Percentiles rank a stretch among this genome's conserved stretches.
These are phyloP conservation scores for Aspergillus sp. DNA, from an alignment of 2,329 filamentous ascomycete genomes.

Conservation along the genomic window DNA sequence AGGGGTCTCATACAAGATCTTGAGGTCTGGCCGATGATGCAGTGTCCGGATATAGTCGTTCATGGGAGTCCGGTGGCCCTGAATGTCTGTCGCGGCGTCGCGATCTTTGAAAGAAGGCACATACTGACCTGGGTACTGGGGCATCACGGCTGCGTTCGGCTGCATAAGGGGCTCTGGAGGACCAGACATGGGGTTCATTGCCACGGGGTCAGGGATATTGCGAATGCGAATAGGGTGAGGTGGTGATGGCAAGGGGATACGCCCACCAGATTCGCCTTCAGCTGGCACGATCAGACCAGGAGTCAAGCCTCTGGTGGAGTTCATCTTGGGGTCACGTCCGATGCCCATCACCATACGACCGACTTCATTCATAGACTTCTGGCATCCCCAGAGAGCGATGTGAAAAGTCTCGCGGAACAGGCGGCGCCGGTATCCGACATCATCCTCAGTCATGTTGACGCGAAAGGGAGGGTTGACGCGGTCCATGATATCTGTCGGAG, in stretches of 20 bases:
- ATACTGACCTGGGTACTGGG: background rate
- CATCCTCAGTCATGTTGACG: background rate
- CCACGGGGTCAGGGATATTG: background rate
- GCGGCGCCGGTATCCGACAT: conserved; percentile 12
- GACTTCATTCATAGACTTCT: conserved; percentile 9
- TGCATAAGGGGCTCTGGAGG: background rate
- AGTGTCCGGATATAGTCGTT: background rate
- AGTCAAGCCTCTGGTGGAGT: conserved; percentile 18
- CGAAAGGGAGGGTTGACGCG: conserved; percentile 18
- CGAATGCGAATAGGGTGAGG: background rate
- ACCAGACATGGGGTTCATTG: background rate
- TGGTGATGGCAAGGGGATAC: conserved; percentile 7
- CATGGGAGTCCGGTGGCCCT: background rate
- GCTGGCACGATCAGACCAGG: conserved; percentile 16
- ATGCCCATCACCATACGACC: background rate
- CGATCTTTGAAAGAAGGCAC: background rate
- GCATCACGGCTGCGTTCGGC: background rate
- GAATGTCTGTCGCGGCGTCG: background rate
- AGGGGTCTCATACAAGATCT: background rate
- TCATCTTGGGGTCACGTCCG: conserved; percentile 10
- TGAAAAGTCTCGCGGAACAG: conserved; percentile 15
- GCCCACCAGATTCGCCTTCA: conserved; percentile 15
- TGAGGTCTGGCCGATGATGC: background rate
- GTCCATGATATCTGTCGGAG: conserved; percentile 22
- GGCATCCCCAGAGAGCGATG: conserved; percentile 13